Base-by-base conservation (phyloP, 169 alveolate species). In the Eimeria sp. region DNA sequence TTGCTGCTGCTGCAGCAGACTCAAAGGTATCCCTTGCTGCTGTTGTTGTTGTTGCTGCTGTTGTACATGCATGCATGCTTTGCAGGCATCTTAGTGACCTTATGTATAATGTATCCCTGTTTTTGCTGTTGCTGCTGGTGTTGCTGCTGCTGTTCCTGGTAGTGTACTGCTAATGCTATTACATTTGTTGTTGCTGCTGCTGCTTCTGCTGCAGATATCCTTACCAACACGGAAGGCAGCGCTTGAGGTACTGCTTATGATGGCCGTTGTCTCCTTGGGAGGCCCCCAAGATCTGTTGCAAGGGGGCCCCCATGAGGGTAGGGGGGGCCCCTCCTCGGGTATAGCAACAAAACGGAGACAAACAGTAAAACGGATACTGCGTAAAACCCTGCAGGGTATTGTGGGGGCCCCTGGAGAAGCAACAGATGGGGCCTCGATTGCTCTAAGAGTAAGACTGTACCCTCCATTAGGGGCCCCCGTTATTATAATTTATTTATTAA, bases 1-100 rank as follows among this genome's bases (percentile, higher is more conserved):
- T 75, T 5, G 84, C 84, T 75, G 84, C 84, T 75, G 84, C 47
- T 4, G 84, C 84, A 34, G 84, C 84, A 75, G 84, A 27, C 47
- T 43, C 84, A 75, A 75, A 75, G 84, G 84, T 75, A 11, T n/a
- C 84, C 18, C 10, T 45, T 78, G 89, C 34, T 47, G 89, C 51
- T 43, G 61, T 65, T 49, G 61, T 45, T 25, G n/a, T 4, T 11
- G 4, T 30, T 78, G 61, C 89, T 14, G 89, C 89, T 54, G 61
- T 14, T 54, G 61, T 54, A 4, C 16, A 54, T 54, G 61, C 4
- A 14, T 54, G 61, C 61, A 20, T 18, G 34, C 49, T 45, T 43
- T 14, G 54, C 89, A 25, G 47, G 51, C 54, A 27, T 22, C 84
- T 75, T 45, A 27, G 76, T 67, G 75, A 16, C n/a, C 30, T 65